These are phyloP conservation scores for Termitomyces sp. DNA, from an alignment of 768 basidiomycete species.

Conservation along the genomic window DNA sequence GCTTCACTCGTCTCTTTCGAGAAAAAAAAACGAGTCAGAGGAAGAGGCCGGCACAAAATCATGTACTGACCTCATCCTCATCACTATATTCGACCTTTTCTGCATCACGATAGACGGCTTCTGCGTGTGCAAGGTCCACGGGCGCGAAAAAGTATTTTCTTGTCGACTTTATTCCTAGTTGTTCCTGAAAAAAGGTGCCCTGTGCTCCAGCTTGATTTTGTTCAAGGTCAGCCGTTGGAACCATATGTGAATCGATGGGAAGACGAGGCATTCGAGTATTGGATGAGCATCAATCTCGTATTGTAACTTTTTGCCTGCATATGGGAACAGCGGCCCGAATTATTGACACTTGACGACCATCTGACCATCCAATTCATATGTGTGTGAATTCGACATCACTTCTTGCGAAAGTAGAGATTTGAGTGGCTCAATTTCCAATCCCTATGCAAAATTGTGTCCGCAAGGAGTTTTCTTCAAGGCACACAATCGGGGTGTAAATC, in stretches of 20 bases:
- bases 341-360: not conserved
- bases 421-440: not conserved
- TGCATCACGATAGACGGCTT: constrained; percentile 48
- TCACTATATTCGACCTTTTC: constrained; percentile 40
- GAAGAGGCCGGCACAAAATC: not conserved
- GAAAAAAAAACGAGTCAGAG: not conserved
- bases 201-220: constrained; percentile 16
- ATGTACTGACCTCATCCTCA: constrained; percentile 37
- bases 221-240: constrained; percentile 4
- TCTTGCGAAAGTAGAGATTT: not conserved
- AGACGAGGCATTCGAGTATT: not conserved
- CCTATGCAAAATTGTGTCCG: not conserved
- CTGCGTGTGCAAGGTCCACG: constrained; percentile 39
- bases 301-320: not conserved
- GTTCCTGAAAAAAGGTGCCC: constrained; percentile 38
- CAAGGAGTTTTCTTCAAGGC: not conserved
- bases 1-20: constrained; percentile 33
- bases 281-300: not conserved
- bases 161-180: constrained; percentile 31
- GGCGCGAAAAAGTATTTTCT: constrained; percentile 45
- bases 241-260: not conserved
- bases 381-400: not conserved
- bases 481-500: no score
- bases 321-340: not conserved
- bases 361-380: not conserved